Conservation (phyloP, 352 stramenopile species). For the Phytophthora niederhauseri region DNA sequence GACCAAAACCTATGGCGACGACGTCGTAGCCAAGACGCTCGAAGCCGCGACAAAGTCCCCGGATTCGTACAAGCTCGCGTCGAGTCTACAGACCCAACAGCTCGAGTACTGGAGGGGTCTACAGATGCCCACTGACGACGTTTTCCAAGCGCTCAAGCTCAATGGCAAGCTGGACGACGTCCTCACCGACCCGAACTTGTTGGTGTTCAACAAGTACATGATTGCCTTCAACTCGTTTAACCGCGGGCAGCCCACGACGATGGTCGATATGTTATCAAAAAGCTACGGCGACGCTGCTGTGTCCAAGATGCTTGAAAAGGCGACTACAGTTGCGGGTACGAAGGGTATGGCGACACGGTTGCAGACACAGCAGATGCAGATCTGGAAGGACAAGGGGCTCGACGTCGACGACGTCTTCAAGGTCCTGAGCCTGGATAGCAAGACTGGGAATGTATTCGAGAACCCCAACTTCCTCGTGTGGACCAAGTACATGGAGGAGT, state of each 20-base stretch:
- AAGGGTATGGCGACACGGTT: not conserved
- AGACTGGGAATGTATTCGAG: not conserved
- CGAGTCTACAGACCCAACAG: no score
- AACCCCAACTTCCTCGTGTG: slow-evolving; percentile 4
- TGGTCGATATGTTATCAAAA: not conserved
- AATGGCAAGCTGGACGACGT: no score
- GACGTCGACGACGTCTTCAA: slow-evolving; percentile 8
- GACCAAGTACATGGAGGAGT: slow-evolving; percentile 12
- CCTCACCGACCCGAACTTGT: no score
- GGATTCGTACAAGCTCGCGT: no score
- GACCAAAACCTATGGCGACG: no score
- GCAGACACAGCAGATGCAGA: slow-evolving; percentile 8
- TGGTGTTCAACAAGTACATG: no score
- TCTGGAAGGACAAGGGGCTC: slow-evolving; percentile 1
- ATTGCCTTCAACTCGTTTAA: no score
- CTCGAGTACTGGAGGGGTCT: no score
- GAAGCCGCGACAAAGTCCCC: no score
- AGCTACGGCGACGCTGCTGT: not conserved
- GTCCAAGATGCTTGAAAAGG: not conserved
- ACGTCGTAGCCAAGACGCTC: no score
- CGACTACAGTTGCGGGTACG: not conserved
- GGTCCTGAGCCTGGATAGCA: slow-evolving; percentile 8
- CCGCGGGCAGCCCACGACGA: not conserved
- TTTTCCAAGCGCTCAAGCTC: no score
- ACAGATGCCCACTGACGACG: no score